phyloP scores from a whole-genome alignment of 768 basidiomycete species.

The Leccinum olivaceopallidum region DNA sequence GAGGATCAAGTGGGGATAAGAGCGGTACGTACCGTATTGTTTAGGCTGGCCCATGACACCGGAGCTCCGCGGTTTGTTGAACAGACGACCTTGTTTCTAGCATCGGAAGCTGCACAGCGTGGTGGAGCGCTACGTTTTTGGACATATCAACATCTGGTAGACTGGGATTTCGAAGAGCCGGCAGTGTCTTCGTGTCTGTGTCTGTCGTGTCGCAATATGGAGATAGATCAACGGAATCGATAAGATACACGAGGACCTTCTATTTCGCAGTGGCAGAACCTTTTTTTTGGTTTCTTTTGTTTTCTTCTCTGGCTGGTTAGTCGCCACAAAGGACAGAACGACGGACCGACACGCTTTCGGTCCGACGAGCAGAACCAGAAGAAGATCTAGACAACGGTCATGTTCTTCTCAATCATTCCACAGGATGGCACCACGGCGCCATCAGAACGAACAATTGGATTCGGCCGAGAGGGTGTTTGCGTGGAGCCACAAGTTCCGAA shows the following conservation, averaged over 20 bases:
- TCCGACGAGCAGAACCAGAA: background rate
- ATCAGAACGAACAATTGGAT: background rate
- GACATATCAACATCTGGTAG: constrained; percentile 3
- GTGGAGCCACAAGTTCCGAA: background rate
- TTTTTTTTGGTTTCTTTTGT: background rate
- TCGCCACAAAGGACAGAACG: background rate
- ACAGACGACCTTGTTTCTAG: background rate
- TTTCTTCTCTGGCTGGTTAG: background rate
- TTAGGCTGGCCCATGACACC: constrained; percentile 9
- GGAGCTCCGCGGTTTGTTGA: constrained; percentile 34
- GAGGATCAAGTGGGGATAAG: constrained; percentile 23
- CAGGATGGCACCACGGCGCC: background rate
- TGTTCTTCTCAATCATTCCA: background rate
- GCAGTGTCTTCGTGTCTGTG: background rate
- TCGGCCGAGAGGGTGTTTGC: background rate
- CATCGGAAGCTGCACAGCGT: constrained; percentile 7
- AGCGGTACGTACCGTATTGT: constrained; percentile 19
- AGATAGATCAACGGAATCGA: constrained; percentile 21
- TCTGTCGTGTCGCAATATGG: constrained; percentile 2
- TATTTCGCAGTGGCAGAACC: background rate
- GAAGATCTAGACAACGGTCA: constrained; percentile 7
- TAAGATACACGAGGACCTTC: constrained; percentile 20
- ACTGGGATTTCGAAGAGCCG: constrained; percentile 15
- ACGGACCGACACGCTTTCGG: background rate
- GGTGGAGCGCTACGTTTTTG: constrained; percentile 12